Conservation (phyloP, 345 rosid genomes). For the Populus deltoides region DNA sequence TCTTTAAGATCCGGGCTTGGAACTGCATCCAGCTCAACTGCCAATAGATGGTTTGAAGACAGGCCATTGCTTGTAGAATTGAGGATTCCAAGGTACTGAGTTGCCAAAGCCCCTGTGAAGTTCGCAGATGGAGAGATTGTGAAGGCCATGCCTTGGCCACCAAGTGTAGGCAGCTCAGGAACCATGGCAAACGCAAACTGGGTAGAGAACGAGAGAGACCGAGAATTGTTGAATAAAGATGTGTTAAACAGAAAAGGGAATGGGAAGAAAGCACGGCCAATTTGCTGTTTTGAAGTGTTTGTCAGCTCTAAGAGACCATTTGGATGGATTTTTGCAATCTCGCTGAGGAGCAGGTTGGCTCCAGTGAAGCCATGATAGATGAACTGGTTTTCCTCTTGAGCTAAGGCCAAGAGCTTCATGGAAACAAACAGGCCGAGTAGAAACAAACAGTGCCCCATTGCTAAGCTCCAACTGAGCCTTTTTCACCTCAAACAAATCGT, state of each 20-base stretch:
- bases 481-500: too few species aligned
- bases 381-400: constrained; percentile 32
- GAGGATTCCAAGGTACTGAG: constrained; percentile 20
- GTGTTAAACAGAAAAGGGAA: constrained; percentile 24
- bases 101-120: neutral
- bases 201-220: too few species aligned
- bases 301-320: constrained; percentile 52
- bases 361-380: constrained; percentile 37
- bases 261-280: constrained; percentile 44
- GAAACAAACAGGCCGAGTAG: neutral
- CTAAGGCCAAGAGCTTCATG: neutral
- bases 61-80: constrained; percentile 4
- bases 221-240: too few species aligned
- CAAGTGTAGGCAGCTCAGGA: neutral
- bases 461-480: too few species aligned
- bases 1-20: neutral
- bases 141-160: constrained; percentile 25
- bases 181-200: too few species aligned
- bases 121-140: constrained; percentile 9
- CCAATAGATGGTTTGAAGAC: constrained; percentile 16
- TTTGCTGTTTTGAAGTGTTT: constrained; percentile 26
- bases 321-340: constrained; percentile 27
- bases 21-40: constrained; percentile 15
- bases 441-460: too few species aligned
- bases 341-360: constrained; percentile 30